These are phyloP conservation scores for Akanthomyces lecanii DNA, from an alignment of 2,329 filamentous ascomycete species.

Conservation along the genomic window DNA sequence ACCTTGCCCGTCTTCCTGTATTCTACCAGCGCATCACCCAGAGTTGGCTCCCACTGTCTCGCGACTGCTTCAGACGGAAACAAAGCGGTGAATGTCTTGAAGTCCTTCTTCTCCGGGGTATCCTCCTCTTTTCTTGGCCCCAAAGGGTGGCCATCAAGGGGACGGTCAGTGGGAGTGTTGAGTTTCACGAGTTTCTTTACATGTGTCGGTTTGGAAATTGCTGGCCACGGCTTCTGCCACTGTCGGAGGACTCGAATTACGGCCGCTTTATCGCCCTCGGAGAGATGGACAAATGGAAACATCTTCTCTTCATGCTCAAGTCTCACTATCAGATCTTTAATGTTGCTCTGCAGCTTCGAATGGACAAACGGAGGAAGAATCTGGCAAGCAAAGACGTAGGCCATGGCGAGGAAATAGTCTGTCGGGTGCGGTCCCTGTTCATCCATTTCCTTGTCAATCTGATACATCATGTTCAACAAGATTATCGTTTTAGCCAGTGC, in stretches of 20 bases:
- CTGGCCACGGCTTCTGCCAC: slow-evolving; percentile 9
- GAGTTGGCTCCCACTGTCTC: background rate
- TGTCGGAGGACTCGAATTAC: slow-evolving; percentile 18
- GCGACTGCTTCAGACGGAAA: background rate
- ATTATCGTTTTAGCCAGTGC: slow-evolving; percentile 23
- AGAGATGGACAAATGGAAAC: background rate
- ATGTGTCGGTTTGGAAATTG: background rate
- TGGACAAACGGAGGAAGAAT: slow-evolving; percentile 21
- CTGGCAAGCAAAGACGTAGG: slow-evolving; percentile 22
- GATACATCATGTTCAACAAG: slow-evolving; percentile 18
- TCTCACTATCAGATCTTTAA: slow-evolving; percentile 18
- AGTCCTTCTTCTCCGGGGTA: background rate
- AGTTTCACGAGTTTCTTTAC: slow-evolving; percentile 15
- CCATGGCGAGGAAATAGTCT: slow-evolving; percentile 19
- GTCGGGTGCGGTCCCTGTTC: background rate
- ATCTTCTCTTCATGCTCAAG: slow-evolving; percentile 18
- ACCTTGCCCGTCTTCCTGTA: background rate
- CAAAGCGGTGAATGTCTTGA: background rate
- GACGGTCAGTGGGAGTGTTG: background rate
- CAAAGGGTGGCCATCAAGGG: background rate
- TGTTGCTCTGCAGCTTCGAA: slow-evolving; percentile 20
- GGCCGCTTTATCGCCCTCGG: slow-evolving; percentile 2
- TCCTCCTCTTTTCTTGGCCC: background rate
- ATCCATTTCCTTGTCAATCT: slow-evolving; percentile 16
- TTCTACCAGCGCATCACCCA: background rate